Evolutionary conservation across 257 asterid genomes (phyloP), one percentile per base, ranked within the genome.

Genomic region (Handroanthus guayacan): DNA sequence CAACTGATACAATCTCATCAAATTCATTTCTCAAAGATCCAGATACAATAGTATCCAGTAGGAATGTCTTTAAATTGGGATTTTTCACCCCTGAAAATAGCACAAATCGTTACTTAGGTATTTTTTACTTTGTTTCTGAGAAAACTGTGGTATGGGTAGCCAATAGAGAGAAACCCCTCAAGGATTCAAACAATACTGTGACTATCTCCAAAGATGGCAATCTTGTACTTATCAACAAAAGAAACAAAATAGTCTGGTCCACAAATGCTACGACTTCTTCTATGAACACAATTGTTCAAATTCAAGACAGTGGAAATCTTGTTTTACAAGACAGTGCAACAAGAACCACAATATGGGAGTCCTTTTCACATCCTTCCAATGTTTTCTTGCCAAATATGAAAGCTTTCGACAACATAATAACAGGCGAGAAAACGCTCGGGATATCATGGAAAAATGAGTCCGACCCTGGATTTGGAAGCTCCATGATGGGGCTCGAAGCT

Each of bases 101-200:
- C 61, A 76, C 84, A 36, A 80, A 78, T 71, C 84, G 87, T 60
- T 87, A 87, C 77, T 45, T 85, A 5, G 90, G 79, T 3, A 70
- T 88, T 9, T 82, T 72, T 66, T 84, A 80, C 83, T 34, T 58
- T 8, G 55, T 82, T 9, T 84, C 88, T 2, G 80, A 68, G 20
- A 16, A 69, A 61, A 71, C 83, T 3, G 78, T 77, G 7, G 37
- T 83, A 37, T 86, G 87, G 89, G 64, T 86, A 5, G 87, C 87
- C 64, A 86, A 83, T 78, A 60, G 82, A 51, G 84, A 76, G 69
- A 25, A n/a, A 0, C 87, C 89, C 8, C 54, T 86, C 45, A 48
- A n/a, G 2, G 83, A 79, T 64, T 71, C 81, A 0, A 76, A 86
- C 73, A 52, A 84, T 31, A 12, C 71, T 2, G 56, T 68, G 2